phyloP scores from a whole-genome alignment of 768 basidiomycete genomes.

The Boletus vinaceobasis region DNA sequence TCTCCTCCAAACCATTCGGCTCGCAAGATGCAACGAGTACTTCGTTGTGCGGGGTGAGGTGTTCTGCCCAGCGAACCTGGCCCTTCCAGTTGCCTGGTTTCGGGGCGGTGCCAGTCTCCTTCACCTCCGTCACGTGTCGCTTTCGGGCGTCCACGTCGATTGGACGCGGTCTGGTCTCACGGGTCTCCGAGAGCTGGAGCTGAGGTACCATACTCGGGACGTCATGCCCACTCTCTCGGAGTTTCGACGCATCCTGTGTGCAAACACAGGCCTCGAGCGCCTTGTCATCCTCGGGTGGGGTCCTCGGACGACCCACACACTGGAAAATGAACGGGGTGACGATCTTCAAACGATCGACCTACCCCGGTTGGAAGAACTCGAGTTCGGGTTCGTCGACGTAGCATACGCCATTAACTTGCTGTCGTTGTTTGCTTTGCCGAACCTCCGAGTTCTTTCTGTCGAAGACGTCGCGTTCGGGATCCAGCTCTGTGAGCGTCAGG shows the following conservation, averaged over 20 bases:
- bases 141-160: constrained; percentile 58
- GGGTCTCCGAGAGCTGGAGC: constrained; percentile 45
- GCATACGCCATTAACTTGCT: constrained; percentile 38
- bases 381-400: constrained; percentile 44
- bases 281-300: constrained; percentile 56
- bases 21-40: constrained; percentile 59
- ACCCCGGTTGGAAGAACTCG: constrained; percentile 32
- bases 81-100: constrained; percentile 43
- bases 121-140: constrained; percentile 39
- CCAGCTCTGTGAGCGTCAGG: constrained; percentile 30
- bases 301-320: constrained; percentile 31
- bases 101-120: constrained; percentile 28
- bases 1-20: constrained; percentile 38
- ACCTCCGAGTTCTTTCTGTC: constrained; percentile 36
- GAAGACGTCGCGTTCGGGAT: constrained; percentile 47
- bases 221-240: constrained; percentile 52
- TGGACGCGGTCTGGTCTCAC: constrained; percentile 43
- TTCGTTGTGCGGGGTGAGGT: constrained; percentile 42
- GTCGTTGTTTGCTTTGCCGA: constrained; percentile 38
- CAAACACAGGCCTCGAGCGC: constrained; percentile 37
- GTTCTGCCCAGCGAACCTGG: constrained; percentile 44
- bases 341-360: constrained; percentile 23
- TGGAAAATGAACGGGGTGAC: neutral
- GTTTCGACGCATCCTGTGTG: constrained; percentile 41
- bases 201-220: constrained; percentile 54